These are phyloP conservation scores for Citrus maxima DNA, from an alignment of 345 rosid species.

Conservation along the genomic window DNA sequence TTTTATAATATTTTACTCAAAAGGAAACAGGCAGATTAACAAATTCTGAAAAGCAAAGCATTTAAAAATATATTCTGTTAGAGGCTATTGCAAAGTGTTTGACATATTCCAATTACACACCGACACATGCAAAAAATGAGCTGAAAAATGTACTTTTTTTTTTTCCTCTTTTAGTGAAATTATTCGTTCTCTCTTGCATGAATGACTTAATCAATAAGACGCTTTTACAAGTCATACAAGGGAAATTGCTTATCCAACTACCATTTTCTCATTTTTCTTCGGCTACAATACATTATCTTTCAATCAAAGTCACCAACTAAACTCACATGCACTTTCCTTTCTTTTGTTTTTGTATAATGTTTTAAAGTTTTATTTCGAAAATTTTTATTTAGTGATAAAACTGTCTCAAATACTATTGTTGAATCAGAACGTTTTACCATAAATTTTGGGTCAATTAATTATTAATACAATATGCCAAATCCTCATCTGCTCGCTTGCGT, in stretches of 20 bases:
- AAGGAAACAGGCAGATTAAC: neutral
- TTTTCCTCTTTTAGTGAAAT: too few relatives aligned
- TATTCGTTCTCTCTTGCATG: too few relatives aligned
- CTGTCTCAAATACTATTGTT: neutral
- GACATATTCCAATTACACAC: neutral
- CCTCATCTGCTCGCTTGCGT: too few relatives aligned
- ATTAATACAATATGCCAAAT: too few relatives aligned
- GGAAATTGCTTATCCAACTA: conserved; percentile 7
- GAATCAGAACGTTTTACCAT: neutral
- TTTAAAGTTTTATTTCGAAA: neutral
- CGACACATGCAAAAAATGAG: neutral
- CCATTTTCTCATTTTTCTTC: neutral
- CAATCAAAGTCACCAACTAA: neutral
- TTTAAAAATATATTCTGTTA: neutral
- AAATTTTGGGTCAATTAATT: too few relatives aligned
- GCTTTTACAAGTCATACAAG: neutral
- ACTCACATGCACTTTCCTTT: neutral
- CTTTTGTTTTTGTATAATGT: too few relatives aligned
- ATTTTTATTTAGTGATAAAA: too few relatives aligned
- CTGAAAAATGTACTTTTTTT: too few relatives aligned
- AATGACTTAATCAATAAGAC: neutral
- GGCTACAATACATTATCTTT: neutral
- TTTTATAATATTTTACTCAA: neutral
- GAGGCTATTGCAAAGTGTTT: neutral
- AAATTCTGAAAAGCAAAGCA: neutral